phyloP scores from a whole-genome alignment of 768 basidiomycete species.

The Strobilomyces echinocephalus region DNA sequence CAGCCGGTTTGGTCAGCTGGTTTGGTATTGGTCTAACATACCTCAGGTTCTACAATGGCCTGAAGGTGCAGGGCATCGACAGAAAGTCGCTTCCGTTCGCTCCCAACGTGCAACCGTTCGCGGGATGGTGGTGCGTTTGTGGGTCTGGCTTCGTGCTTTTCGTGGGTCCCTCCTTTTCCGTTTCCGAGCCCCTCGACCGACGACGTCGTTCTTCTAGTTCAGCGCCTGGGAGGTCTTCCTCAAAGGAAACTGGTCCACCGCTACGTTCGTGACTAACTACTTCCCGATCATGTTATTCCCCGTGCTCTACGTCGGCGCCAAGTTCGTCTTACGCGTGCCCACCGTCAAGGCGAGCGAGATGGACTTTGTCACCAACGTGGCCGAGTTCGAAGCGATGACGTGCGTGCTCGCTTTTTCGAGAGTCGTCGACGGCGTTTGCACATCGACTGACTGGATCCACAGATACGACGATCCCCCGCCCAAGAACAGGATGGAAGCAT shows the following conservation, averaged over 20 bases:
- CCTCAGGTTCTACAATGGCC: conserved; percentile 44
- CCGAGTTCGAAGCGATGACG: conserved; percentile 30
- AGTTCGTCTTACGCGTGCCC: conserved; percentile 14
- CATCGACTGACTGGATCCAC: not conserved
- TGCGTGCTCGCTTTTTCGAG: not conserved
- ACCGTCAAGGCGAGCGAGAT: conserved; percentile 14
- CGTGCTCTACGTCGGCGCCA: conserved; percentile 37
- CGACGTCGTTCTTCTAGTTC: conserved; percentile 21
- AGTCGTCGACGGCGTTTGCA: not conserved
- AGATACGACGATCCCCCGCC: conserved; percentile 28
- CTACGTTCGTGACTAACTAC: conserved; percentile 41
- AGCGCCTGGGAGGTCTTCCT: conserved; percentile 41
- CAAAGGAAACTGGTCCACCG: conserved; percentile 34
- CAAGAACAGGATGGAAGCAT: conserved; percentile 24
- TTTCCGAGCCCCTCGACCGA: not conserved
- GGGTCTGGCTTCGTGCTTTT: conserved; percentile 28
- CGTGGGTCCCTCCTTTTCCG: conserved; percentile 25
- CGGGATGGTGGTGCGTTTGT: conserved; percentile 34
- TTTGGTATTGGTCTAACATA: conserved; percentile 43
- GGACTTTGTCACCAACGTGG: conserved; percentile 26
- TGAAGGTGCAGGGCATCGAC: conserved; percentile 46
- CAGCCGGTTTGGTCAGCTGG: conserved; percentile 42
- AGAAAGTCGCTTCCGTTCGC: conserved; percentile 43
- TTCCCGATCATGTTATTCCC: conserved; percentile 44
- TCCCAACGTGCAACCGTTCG: conserved; percentile 38